Conservation (phyloP, 257 asterid genomes). For the Nicotiana knightiana region DNA sequence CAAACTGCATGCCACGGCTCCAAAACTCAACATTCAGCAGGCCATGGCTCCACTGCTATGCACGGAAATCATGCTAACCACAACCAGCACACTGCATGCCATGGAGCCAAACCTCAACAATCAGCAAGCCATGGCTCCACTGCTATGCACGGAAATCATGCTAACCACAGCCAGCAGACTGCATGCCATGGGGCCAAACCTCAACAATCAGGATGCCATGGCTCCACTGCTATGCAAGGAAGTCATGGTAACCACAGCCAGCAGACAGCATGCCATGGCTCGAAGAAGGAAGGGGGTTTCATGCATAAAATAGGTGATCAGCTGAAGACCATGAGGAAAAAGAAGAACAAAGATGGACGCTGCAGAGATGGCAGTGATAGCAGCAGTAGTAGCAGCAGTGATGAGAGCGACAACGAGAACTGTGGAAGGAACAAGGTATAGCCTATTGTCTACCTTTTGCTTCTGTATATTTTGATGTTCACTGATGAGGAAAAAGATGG, state of each 20-base stretch:
- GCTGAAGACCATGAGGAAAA: conserved; percentile 8
- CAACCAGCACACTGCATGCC: background rate
- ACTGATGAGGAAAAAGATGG: background rate
- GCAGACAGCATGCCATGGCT: background rate
- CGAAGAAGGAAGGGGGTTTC: conserved; percentile 14
- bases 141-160: background rate
- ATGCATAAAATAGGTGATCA: conserved; percentile 4
- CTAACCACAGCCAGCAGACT: background rate
- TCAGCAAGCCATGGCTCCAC: background rate
- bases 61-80: background rate
- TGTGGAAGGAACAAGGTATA: conserved; percentile 4
- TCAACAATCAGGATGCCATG: background rate
- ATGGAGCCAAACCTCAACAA: background rate
- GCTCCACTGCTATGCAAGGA: background rate
- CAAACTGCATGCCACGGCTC: background rate
- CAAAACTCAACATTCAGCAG: background rate
- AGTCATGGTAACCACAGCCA: background rate
- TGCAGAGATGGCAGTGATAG: conserved; percentile 14
- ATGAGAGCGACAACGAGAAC: conserved; percentile 14
- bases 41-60: background rate
- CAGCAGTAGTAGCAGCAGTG: conserved; percentile 15
- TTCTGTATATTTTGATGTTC: background rate
- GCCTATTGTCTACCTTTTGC: background rate
- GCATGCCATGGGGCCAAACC: background rate
- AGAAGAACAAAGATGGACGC: conserved; percentile 10